Percentiles rank a stretch among this genome's conserved stretches.
Evolutionary conservation across 208 protist species (phyloP).

Genomic region (Angomonas desouzai): DNA sequence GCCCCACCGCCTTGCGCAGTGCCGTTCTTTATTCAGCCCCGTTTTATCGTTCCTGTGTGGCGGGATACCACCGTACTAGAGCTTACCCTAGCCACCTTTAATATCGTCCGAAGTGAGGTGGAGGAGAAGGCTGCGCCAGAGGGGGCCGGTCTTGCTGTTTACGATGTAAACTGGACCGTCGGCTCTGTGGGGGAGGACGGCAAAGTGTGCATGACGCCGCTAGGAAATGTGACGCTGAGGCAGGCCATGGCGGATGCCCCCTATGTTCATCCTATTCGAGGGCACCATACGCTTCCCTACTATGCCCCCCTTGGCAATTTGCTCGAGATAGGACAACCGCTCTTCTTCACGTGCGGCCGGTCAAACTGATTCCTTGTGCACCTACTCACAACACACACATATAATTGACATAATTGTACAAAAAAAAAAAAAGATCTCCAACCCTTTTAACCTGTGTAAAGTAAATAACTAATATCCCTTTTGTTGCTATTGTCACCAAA

Average conservation of each 20-base stretch:
- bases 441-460: no score
- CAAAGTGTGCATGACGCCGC: slow-evolving; percentile 26
- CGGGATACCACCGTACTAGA: slow-evolving; percentile 26
- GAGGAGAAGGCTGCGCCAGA: background rate
- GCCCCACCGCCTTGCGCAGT: background rate
- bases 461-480: no score
- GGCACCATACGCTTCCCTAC: slow-evolving; percentile 21
- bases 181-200: slow-evolving; percentile 39
- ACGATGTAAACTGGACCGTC: slow-evolving; percentile 41
- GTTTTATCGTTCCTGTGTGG: slow-evolving; percentile 16
- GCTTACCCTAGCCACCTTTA: slow-evolving; percentile 16
- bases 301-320: slow-evolving; percentile 30
- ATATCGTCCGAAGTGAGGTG: slow-evolving; percentile 11
- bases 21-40: background rate
- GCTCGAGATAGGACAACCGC: slow-evolving; percentile 51
- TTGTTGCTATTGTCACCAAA: no score
- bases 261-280: slow-evolving; percentile 22
- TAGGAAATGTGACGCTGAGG: slow-evolving; percentile 48
- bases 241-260: slow-evolving; percentile 36
- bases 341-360: slow-evolving; percentile 42
- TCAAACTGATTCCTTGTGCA: background rate
- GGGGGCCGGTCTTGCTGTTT: slow-evolving; percentile 18
- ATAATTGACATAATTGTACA: no score
- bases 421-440: no score
- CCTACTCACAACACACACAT: background rate